Base-by-base conservation (phyloP, 2,329 filamentous ascomycete genomes). In the Aspergillus intermedius region DNA sequence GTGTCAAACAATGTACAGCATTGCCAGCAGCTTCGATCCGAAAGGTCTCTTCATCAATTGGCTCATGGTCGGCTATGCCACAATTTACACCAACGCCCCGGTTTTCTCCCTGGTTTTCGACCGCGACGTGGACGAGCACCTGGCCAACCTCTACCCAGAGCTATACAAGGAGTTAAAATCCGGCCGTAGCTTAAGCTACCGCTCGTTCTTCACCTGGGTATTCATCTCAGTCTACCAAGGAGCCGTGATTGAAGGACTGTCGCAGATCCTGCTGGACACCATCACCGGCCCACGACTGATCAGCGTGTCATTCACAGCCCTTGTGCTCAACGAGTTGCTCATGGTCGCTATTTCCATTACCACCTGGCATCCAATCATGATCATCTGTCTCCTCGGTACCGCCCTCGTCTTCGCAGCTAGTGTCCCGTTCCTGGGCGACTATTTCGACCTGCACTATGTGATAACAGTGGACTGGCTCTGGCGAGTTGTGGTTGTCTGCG, bases 271-370 rank as follows among this genome's bases (percentile, higher is more conserved):
- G 19, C 87, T 93, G 3, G 85, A 88, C 53, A 83, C 88, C 2
- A 83, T 88, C 55, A 61, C 73, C 42, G 74, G 74, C 1, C 75
- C 78, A 10, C 77, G 74, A 51, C 95, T 98, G 84, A 88, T 97
- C 47, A 83, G 87, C 21, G 88, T 98, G 42, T 90, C 85, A 49
- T 98, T 95, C 65, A 94, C 91, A 0, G 89, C 90, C 0, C 80
- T 98, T 2, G 83, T 98, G 4, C 74, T 97, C 53, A 98, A 97
- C 67, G 93, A 98, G 67, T 79, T 98, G 51, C 80, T 94, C 59
- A 98, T 98, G 94, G 93, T 97, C 2, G 91, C 91, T 3, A 88
- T 95, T 50, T 88, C 95, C 65, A 88, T 98, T 59, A 95, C 89
- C 3, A 98, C 93, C 0, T 98, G 93, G 93, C 93, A 97, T 68